Percentiles rank a stretch among this genome's conserved stretches.
phyloP scores from a whole-genome alignment of 2,329 filamentous ascomycete species.

The Ascosphaera apis region DNA sequence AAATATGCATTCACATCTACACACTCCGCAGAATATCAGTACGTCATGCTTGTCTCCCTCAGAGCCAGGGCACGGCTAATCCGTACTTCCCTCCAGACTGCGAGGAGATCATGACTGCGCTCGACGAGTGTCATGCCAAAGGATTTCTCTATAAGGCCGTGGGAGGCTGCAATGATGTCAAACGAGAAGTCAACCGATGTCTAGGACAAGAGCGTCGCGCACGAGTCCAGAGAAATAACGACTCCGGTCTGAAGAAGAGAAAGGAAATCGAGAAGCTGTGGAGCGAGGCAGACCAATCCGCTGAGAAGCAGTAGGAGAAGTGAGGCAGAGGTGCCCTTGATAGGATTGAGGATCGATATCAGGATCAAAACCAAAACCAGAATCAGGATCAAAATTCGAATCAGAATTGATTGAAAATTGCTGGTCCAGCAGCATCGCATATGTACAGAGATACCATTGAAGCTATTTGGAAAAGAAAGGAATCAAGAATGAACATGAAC shows the following conservation, averaged over 20 bases:
- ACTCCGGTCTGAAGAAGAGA: constrained; percentile 44
- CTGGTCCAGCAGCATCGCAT: too few relatives aligned
- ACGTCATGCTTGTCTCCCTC: constrained; percentile 12
- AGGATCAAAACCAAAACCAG: neutral
- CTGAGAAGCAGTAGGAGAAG: constrained; percentile 7
- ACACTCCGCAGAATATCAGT: constrained; percentile 83
- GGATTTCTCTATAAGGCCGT: constrained; percentile 83
- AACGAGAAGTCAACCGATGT: constrained; percentile 65
- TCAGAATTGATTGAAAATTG: too few relatives aligned
- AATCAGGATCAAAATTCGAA: neutral
- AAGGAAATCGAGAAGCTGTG: constrained; percentile 54
- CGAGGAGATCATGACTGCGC: constrained; percentile 76
- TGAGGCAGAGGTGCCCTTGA: too few relatives aligned
- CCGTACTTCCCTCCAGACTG: constrained; percentile 39
- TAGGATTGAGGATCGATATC: too few relatives aligned
- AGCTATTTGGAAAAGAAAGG: too few relatives aligned
- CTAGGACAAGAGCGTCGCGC: constrained; percentile 59
- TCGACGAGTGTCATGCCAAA: constrained; percentile 83
- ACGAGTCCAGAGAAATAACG: constrained; percentile 53
- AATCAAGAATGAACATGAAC: too few relatives aligned
- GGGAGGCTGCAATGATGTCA: constrained; percentile 75
- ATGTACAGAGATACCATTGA: too few relatives aligned
- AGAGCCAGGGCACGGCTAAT: constrained; percentile 1
- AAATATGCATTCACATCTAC: constrained; percentile 99
- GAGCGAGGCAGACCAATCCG: constrained; percentile 43